These are phyloP conservation scores for Lentinula aciculospora DNA, from an alignment of 768 basidiomycete genomes.

Conservation along the genomic window DNA sequence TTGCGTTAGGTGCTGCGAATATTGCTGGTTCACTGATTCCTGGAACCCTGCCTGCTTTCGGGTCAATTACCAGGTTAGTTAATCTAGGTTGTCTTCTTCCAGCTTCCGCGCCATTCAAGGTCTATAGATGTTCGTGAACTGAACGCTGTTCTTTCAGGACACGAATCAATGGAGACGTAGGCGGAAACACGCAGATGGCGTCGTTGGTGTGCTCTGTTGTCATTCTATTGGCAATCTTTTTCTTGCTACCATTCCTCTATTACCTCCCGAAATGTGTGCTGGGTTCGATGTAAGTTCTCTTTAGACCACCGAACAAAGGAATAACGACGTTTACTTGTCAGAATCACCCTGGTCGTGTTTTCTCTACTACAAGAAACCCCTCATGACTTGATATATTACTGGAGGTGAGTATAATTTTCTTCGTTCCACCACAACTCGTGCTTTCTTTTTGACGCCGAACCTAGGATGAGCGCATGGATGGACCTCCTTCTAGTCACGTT, in stretches of 20 bases:
- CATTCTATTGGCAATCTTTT: slow-evolving; percentile 83
- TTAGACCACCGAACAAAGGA: slow-evolving; percentile 2
- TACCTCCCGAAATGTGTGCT: slow-evolving; percentile 88
- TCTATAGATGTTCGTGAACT: slow-evolving; percentile 5
- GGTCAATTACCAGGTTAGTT: slow-evolving; percentile 81
- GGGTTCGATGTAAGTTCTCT: slow-evolving; percentile 65
- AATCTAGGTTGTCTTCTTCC: background rate
- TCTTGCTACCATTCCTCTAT: slow-evolving; percentile 80
- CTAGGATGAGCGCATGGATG: slow-evolving; percentile 86
- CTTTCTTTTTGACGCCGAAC: background rate
- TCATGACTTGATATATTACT: slow-evolving; percentile 81
- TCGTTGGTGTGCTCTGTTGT: slow-evolving; percentile 70
- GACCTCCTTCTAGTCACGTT: slow-evolving; percentile 83
- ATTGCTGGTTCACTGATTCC: slow-evolving; percentile 75
- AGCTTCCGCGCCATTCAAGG: background rate
- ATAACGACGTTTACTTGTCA: slow-evolving; percentile 24
- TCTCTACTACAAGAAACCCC: slow-evolving; percentile 81
- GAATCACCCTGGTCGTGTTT: slow-evolving; percentile 82
- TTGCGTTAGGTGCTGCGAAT: slow-evolving; percentile 86
- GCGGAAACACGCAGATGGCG: slow-evolving; percentile 86
- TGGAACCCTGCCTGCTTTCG: slow-evolving; percentile 88
- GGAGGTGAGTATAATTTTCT: slow-evolving; percentile 43
- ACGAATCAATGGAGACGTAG: slow-evolving; percentile 86
- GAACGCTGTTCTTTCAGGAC: slow-evolving; percentile 35
- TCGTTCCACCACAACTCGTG: background rate